Base-by-base conservation (phyloP, 352 stramenopile species). In the Pythium grandisporangium region DNA sequence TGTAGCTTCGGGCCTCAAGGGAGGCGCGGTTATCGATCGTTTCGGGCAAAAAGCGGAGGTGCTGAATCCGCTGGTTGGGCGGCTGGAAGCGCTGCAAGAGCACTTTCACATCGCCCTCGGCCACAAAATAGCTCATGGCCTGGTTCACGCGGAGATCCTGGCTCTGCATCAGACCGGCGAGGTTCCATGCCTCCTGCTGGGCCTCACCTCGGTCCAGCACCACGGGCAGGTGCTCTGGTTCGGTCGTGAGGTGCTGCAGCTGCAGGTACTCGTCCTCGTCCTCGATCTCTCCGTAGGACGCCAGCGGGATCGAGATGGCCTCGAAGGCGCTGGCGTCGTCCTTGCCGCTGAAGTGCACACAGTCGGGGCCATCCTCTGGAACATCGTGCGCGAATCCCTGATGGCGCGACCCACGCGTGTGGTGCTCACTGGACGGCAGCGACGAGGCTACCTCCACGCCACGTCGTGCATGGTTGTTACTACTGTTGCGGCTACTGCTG, bases 91-190 rank as follows among this genome's bases (percentile, higher is more conserved):
- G 70, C 30, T 72, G 79, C 26, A 93, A 42, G 29, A 90, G 61
- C 34, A 90, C 66, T 6, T 62, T 64, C n/a, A 88, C 65, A 34
- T 86, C 70, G 12, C 61, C 60, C 30, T 81, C 68, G 1, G 50
- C 50, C 32, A 84, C 65, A 41, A 71, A 74, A 33, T 93, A 93
- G 37, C 61, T 69, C 68, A 88, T 69, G 19, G 74, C 77, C 45
- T 83, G 67, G 41, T 93, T 93, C 8, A 85, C 77, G 40, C 79
- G 79, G 3, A 93, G 64, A 55, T 93, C 79, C 40, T 84, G 64
- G 45, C 63, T 76, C 32, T 75, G 74, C 24, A 93, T 43, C 13
- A 90, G 53, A 0, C 79, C 79, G 12, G 74, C 77, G 13, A 93
- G 55, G 38, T 79, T 80, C 55, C 66, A 80, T 12, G 66, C 63